These are phyloP conservation scores for Teunomyces panamensis DNA, from an alignment of 805 yeast species.

Conservation along the genomic window DNA sequence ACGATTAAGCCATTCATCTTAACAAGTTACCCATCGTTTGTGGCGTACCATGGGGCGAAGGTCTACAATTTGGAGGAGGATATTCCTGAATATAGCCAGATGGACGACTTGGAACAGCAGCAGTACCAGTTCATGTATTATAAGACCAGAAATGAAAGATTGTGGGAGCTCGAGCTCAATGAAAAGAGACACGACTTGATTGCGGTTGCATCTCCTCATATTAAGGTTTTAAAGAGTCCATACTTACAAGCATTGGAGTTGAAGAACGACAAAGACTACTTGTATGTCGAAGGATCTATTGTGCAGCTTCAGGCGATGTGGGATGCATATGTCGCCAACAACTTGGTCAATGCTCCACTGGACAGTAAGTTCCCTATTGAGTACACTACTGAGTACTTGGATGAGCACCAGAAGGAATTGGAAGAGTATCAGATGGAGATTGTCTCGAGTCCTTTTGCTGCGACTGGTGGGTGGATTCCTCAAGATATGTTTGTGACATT, in stretches of 20 bases:
- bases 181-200: conserved; percentile 62
- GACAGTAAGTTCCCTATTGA: conserved; percentile 56
- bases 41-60: conserved; percentile 85
- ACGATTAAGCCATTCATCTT: conserved; percentile 78
- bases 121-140: conserved; percentile 84
- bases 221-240: conserved; percentile 67
- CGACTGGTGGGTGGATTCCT: conserved; percentile 94
- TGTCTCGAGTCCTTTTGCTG: conserved; percentile 75
- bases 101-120: conserved; percentile 70
- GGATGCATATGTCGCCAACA: conserved; percentile 61
- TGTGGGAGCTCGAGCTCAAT: conserved; percentile 80
- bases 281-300: conserved; percentile 64
- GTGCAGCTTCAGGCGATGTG: conserved; percentile 67
- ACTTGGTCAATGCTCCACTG: conserved; percentile 43
- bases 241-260: conserved; percentile 59
- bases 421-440: conserved; percentile 67
- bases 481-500: conserved; percentile 83
- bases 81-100: conserved; percentile 61
- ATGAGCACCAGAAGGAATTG: conserved; percentile 54
- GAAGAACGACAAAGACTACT: conserved; percentile 55
- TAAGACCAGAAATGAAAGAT: conserved; percentile 85
- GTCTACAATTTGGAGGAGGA: conserved; percentile 74
- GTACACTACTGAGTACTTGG: conserved; percentile 57
- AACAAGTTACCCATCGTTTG: conserved; percentile 76
- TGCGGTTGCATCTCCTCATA: conserved; percentile 79